phyloP scores from a whole-genome alignment of 805 yeast species.

The Cyberlindnera samutprakarnensis region DNA sequence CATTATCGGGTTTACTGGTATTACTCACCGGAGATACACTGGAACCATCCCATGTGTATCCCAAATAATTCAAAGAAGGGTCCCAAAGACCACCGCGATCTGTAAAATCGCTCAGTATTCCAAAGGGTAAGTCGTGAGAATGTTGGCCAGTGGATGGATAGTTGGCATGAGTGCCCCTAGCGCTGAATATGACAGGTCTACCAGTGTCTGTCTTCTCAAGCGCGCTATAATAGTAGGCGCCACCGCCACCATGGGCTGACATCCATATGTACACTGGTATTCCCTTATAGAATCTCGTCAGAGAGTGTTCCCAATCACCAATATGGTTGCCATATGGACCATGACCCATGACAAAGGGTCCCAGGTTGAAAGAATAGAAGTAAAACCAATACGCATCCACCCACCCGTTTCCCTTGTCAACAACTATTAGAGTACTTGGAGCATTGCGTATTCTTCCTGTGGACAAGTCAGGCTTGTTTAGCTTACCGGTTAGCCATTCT shows the following conservation, averaged over 20 bases:
- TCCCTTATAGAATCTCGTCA: conserved; percentile 78
- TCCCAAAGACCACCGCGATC: conserved; percentile 97
- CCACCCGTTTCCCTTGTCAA: conserved; percentile 92
- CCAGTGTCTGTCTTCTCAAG: conserved; percentile 39
- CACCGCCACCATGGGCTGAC: conserved; percentile 98
- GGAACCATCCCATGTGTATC: conserved; percentile 69
- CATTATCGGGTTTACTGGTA: conserved; percentile 19
- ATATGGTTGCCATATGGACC: conserved; percentile 98
- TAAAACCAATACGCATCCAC: conserved; percentile 96
- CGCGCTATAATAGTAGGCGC: conserved; percentile 74
- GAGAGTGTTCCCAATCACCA: conserved; percentile 97
- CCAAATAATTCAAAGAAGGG: conserved; percentile 74
- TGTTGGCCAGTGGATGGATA: conserved; percentile 95
- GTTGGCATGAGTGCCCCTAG: conserved; percentile 96
- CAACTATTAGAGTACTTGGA: conserved; percentile 75
- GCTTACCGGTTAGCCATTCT: conserved; percentile 74
- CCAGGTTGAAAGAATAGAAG: conserved; percentile 87
- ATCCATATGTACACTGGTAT: conserved; percentile 84
- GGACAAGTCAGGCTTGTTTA: conserved; percentile 59
- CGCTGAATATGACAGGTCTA: conserved; percentile 79
- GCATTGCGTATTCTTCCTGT: conserved; percentile 70
- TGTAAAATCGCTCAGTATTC: conserved; percentile 85
- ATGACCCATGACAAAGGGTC: conserved; percentile 94
- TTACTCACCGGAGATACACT: conserved; percentile 33
- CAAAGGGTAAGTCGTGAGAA: conserved; percentile 90